Percentiles rank a stretch among this genome's conserved stretches.
phyloP scores from a whole-genome alignment of 371 early-diverging fungal species.

The Mortierella sp. region DNA sequence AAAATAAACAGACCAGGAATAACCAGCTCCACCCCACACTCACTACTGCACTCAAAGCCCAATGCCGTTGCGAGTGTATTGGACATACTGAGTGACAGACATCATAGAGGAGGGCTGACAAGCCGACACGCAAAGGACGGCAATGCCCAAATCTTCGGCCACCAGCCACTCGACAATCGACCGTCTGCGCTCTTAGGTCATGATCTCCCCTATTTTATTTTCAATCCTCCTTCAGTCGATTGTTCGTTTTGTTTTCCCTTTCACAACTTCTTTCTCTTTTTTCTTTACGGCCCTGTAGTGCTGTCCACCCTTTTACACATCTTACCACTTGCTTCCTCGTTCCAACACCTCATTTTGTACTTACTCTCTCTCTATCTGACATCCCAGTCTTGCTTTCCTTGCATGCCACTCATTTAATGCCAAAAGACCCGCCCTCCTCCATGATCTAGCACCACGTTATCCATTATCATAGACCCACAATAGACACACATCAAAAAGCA shows the following conservation, averaged over 20 bases:
- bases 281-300: background rate
- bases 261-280: background rate
- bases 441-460: background rate
- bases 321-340: background rate
- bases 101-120: background rate
- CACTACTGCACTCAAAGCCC: background rate
- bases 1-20: background rate
- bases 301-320: too few species aligned
- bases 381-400: background rate
- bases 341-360: background rate
- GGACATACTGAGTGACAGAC: background rate
- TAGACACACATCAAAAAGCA: background rate
- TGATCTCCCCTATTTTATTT: background rate
- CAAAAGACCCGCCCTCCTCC: background rate
- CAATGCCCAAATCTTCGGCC: background rate
- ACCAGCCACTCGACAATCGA: background rate
- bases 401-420: background rate
- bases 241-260: background rate
- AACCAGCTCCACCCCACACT: background rate
- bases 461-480: background rate
- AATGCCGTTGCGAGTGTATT: background rate
- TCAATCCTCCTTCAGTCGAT: background rate
- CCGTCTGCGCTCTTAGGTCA: slow-evolving; percentile 2
- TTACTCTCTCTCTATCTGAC: background rate
- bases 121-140: too few species aligned